Base-by-base conservation (phyloP, 1,139 yeast species). In the Hyphopichia khmerensis region DNA sequence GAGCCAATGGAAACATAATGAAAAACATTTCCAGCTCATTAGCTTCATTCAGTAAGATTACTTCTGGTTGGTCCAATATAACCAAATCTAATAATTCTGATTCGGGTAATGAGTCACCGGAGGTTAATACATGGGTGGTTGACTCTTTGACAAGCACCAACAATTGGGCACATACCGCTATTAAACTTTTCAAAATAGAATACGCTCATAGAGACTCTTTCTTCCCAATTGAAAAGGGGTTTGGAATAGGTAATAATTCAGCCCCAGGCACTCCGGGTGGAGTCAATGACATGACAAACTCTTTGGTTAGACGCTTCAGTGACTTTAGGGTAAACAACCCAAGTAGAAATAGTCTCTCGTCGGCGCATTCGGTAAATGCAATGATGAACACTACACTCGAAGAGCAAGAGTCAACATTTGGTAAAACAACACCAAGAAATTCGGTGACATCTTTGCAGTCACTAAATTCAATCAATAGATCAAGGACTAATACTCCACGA, bases 121-220 rank as follows among this genome's bases (percentile, higher is more conserved):
- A 35, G 16, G 41, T 41, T 9, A 39, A 47, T 2, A 56, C 55
- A 7, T 60, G 62, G 45, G 65, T 65, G 2, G 57, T 55, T 7
- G 57, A 56, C 4, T 51, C 69, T 4, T 43, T 69, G n/a, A 57
- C 69, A 2, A 48, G 54, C 14, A 51, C 57, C 17, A 73, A 80
- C 44, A 69, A 77, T 21, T 91, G 96, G 95, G 68, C 72, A 14
- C 79, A 80, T 2, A 84, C 96, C 0, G 56, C 68, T 15, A 70
- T 89, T 35, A 75, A 62, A 48, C 67, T 89, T 30, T 89, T 90
- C 66, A 72, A 69, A 36, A 67, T 86, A 15, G 79, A 75, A 47
- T 69, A 61, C 17, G 51, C 64, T 0, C 59, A 60, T 2, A 62
- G 60, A n/a, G 72, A 64, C 8, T 69, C 74, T 1, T 75, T 81